Percentiles rank a stretch among this genome's conserved stretches.
These are phyloP conservation scores for Xylaria sp. DNA, from an alignment of 2,329 filamentous ascomycete genomes.

Conservation along the genomic window DNA sequence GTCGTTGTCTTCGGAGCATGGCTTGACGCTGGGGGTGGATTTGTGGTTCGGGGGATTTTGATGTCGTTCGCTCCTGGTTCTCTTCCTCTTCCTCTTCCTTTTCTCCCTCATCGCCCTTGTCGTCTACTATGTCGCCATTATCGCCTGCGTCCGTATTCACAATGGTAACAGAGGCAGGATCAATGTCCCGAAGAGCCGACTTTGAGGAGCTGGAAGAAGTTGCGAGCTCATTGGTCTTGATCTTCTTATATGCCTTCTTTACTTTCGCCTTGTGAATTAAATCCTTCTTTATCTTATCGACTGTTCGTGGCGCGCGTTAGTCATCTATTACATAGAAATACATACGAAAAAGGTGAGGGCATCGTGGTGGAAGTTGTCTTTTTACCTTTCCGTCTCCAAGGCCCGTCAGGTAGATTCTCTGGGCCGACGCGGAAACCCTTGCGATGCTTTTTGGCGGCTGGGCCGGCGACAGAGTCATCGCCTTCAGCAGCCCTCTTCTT, in stretches of 20 bases:
- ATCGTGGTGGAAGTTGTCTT: background rate
- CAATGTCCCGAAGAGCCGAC: background rate
- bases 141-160: conserved; percentile 6
- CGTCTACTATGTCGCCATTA: background rate
- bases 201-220: conserved; percentile 26
- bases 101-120: background rate
- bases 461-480: conserved; percentile 42
- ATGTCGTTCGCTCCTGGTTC: conserved; percentile 31
- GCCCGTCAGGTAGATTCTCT: conserved; percentile 87
- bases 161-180: conserved; percentile 23
- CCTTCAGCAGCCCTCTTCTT: conserved; percentile 54
- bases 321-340: background rate
- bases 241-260: conserved; percentile 89
- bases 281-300: conserved; percentile 86
- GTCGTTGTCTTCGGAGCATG: conserved; percentile 37
- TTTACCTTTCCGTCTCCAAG: conserved; percentile 77
- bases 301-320: conserved; percentile 50
- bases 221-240: conserved; percentile 64
- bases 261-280: conserved; percentile 92
- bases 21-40: conserved; percentile 51
- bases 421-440: conserved; percentile 88
- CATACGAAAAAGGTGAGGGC: background rate
- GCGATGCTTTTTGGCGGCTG: conserved; percentile 57
- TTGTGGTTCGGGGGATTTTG: conserved; percentile 30
- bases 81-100: conserved; percentile 3